These are phyloP conservation scores for Elaeagnus macrophylla DNA, from an alignment of 306 rosid species.

Conservation along the genomic window DNA sequence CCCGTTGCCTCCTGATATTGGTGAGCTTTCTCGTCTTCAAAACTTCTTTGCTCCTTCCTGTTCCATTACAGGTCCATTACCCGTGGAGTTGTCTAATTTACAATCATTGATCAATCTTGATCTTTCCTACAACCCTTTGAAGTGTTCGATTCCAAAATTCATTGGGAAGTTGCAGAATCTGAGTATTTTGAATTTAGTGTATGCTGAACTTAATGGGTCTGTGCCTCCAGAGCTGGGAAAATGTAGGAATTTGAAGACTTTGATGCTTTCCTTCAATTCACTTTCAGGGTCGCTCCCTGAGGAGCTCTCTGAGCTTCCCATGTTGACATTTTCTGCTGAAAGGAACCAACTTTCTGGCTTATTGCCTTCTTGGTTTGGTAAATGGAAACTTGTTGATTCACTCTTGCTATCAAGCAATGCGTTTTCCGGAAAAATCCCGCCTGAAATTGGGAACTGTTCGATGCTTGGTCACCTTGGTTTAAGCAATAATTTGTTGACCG, in stretches of 20 bases:
- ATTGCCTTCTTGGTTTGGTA: constrained; percentile 84
- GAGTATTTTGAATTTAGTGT: constrained; percentile 47
- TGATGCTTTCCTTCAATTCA: constrained; percentile 72
- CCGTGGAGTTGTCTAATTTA: constrained; percentile 59
- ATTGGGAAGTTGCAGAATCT: constrained; percentile 61
- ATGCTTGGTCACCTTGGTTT: constrained; percentile 53
- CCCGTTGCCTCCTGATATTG: constrained; percentile 60
- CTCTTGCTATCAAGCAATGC: constrained; percentile 57
- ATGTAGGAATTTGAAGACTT: constrained; percentile 49
- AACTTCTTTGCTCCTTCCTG: constrained; percentile 47
- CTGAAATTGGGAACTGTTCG: constrained; percentile 81
- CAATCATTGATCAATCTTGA: constrained; percentile 54
- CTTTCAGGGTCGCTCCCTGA: constrained; percentile 73
- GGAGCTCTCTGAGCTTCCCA: constrained; percentile 70
- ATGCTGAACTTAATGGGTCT: constrained; percentile 63
- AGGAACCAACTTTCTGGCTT: constrained; percentile 73
- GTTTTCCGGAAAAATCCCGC: constrained; percentile 67
- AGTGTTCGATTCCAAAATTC: constrained; percentile 68
- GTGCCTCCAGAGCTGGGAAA: constrained; percentile 77
- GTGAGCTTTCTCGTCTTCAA: constrained; percentile 55
- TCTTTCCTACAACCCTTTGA: constrained; percentile 78
- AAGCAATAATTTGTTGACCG: constrained; percentile 62
- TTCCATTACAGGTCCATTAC: constrained; percentile 77
- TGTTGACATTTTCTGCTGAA: constrained; percentile 67
- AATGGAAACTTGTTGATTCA: constrained; percentile 44